Evolutionary conservation across 1,284 basidiomycete genomes (phyloP).

Genomic region (Porogramme epimiltina): DNA sequence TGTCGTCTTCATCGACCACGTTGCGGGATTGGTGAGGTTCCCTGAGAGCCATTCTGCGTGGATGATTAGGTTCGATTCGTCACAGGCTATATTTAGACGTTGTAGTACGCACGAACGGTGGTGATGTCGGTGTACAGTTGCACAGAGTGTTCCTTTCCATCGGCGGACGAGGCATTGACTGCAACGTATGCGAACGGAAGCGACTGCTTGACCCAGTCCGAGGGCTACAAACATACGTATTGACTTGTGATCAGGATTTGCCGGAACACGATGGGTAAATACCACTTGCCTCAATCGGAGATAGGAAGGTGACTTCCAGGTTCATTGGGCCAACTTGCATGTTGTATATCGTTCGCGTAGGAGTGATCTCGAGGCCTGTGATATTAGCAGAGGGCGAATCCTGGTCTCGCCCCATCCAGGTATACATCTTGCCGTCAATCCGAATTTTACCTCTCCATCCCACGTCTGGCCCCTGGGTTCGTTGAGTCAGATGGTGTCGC

Average conservation of each 20-base stretch:
- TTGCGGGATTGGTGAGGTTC: conserved; percentile 8
- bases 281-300: conserved; percentile 22
- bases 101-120: conserved; percentile 21
- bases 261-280: not conserved
- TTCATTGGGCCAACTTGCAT: conserved; percentile 23
- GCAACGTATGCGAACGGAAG: conserved; percentile 36
- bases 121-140: conserved; percentile 39
- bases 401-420: conserved; percentile 18
- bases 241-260: no score
- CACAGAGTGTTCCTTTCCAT: conserved; percentile 33
- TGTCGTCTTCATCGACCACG: conserved; percentile 15
- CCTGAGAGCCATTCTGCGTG: conserved; percentile 22
- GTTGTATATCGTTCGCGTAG: conserved; percentile 17
- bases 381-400: conserved; percentile 6
- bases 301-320: conserved; percentile 21
- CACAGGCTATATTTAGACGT: not conserved
- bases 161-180: conserved; percentile 30
- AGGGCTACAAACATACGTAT: conserved; percentile 21
- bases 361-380: conserved; percentile 12
- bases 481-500: not conserved
- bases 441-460: conserved; percentile 25
- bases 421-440: conserved; percentile 22
- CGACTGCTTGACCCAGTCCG: conserved; percentile 35
- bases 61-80: conserved; percentile 1
- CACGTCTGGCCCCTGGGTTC: not conserved